phyloP scores from a whole-genome alignment of 1,284 basidiomycete species.

The Malassezia dermatis region DNA sequence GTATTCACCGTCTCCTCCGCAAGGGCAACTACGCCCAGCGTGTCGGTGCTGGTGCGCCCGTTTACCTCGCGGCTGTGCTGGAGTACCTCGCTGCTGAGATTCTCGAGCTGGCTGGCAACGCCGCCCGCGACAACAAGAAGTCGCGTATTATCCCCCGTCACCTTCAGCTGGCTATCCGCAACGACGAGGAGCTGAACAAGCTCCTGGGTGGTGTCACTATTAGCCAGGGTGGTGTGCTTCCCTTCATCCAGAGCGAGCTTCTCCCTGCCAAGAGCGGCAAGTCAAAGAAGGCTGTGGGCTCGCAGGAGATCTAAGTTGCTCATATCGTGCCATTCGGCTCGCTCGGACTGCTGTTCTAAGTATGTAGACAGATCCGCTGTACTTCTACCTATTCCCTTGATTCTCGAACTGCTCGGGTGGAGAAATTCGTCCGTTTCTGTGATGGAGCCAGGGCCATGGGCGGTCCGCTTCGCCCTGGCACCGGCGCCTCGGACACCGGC shows the following conservation, averaged over 20 bases:
- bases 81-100: slow-evolving; percentile 79
- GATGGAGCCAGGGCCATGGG: background rate
- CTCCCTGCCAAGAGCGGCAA: slow-evolving; percentile 61
- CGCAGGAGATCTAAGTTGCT: slow-evolving; percentile 40
- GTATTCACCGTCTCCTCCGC: slow-evolving; percentile 76
- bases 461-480: background rate
- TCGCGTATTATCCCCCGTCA: slow-evolving; percentile 85
- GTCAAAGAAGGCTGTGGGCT: slow-evolving; percentile 47
- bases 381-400: slow-evolving; percentile 14
- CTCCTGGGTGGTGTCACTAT: slow-evolving; percentile 75
- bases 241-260: slow-evolving; percentile 56
- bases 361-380: slow-evolving; percentile 14
- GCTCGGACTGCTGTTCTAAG: background rate
- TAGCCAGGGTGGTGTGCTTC: slow-evolving; percentile 81
- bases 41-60: slow-evolving; percentile 64
- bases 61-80: slow-evolving; percentile 73
- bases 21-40: slow-evolving; percentile 73
- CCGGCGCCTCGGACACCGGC: background rate
- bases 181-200: slow-evolving; percentile 55
- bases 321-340: slow-evolving; percentile 11
- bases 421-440: background rate
- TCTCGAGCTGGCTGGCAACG: slow-evolving; percentile 76
- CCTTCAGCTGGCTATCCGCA: slow-evolving; percentile 73
- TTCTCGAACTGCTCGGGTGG: background rate
- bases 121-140: slow-evolving; percentile 60